phyloP scores from a whole-genome alignment of 805 yeast species.

The Jamesozyma jinghongensis region DNA sequence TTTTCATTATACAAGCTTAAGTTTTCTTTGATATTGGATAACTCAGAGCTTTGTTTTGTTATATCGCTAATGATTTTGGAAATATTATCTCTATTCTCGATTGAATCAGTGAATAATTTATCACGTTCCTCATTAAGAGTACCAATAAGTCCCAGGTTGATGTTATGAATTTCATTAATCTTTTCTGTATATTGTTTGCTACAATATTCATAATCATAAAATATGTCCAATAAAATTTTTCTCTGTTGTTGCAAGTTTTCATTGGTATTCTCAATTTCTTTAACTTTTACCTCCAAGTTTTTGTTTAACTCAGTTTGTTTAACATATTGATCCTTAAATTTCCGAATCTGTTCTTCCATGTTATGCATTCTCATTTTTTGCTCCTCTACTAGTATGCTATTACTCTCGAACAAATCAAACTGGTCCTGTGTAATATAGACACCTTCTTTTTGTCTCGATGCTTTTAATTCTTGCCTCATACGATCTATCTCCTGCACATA shows the following conservation, averaged over 20 bases:
- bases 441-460: slow-evolving; percentile 59
- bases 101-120: slow-evolving; percentile 10
- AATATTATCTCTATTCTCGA: slow-evolving; percentile 10
- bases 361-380: slow-evolving; percentile 40
- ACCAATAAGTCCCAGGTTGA: slow-evolving; percentile 9
- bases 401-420: slow-evolving; percentile 35
- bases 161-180: slow-evolving; percentile 13
- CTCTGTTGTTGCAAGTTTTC: slow-evolving; percentile 8
- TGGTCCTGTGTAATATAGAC: slow-evolving; percentile 48
- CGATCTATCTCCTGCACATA: slow-evolving; percentile 46
- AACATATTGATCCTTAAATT: slow-evolving; percentile 35
- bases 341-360: slow-evolving; percentile 39
- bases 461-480: slow-evolving; percentile 49
- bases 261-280: slow-evolving; percentile 8
- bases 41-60: slow-evolving; percentile 5
- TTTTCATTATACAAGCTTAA: slow-evolving; percentile 1
- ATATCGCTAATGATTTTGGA: slow-evolving; percentile 12
- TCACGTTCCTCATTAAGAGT: slow-evolving; percentile 11
- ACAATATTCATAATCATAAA: slow-evolving; percentile 14
- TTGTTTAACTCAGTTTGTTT: slow-evolving; percentile 25
- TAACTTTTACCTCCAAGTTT: slow-evolving; percentile 15
- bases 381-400: slow-evolving; percentile 41
- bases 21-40: neutral
- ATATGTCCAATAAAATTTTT: slow-evolving; percentile 4
- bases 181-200: slow-evolving; percentile 10